phyloP scores from a whole-genome alignment of 805 yeast genomes.

The Starmerella floris region DNA sequence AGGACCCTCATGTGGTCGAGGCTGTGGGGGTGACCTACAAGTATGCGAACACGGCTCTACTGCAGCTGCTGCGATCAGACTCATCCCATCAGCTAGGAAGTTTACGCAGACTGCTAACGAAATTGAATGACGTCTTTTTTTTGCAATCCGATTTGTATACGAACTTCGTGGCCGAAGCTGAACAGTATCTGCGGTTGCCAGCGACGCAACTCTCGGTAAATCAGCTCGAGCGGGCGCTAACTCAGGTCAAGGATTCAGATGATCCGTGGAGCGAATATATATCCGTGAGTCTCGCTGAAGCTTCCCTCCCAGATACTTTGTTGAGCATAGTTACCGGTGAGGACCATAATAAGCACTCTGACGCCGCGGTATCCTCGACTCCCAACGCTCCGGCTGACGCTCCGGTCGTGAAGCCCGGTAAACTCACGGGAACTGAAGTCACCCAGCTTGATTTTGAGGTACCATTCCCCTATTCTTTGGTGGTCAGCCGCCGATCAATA shows the following conservation, averaged over 20 bases:
- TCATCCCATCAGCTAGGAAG: conserved; percentile 17
- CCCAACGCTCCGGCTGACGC: conserved; percentile 16
- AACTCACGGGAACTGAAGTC: conserved; percentile 22
- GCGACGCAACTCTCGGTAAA: conserved; percentile 23
- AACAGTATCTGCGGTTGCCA: conserved; percentile 40
- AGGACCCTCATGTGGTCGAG: conserved; percentile 37
- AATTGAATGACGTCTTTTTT: conserved; percentile 42
- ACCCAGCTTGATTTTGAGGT: conserved; percentile 33
- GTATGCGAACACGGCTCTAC: conserved; percentile 50
- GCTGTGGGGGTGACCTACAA: conserved; percentile 48
- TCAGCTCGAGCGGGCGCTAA: conserved; percentile 28
- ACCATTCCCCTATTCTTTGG: conserved; percentile 77
- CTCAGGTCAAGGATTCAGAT: conserved; percentile 19
- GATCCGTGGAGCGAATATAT: conserved; percentile 17
- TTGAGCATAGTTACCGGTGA: background rate
- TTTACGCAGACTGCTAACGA: conserved; percentile 35
- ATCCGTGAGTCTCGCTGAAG: conserved; percentile 28
- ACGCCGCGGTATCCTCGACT: background rate
- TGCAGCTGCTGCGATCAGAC: conserved; percentile 34
- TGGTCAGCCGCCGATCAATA: conserved; percentile 55
- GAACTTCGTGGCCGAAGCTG: conserved; percentile 39
- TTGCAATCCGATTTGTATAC: conserved; percentile 40
- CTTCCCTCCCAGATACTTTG: conserved; percentile 23
- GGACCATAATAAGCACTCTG: background rate
- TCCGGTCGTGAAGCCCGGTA: background rate